These are phyloP conservation scores for Pontederia crassipes DNA, from an alignment of 176 grass and related monocot species.

Conservation along the genomic window DNA sequence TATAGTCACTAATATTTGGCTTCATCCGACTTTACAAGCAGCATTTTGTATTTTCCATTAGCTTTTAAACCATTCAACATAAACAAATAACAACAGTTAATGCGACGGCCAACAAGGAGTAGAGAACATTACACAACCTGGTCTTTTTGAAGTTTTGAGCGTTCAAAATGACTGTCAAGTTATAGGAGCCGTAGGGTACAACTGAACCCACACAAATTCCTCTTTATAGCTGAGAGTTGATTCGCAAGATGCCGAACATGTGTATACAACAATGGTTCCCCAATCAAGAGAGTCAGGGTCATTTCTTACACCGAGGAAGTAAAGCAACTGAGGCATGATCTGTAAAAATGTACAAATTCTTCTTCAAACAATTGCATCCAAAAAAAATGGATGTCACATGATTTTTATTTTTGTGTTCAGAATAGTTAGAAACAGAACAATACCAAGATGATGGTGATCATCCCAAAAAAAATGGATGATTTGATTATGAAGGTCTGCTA, in stretches of 20 bases:
- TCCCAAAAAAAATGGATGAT: no score
- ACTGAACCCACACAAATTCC: slow-evolving; percentile 82
- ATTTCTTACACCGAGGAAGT: slow-evolving; percentile 73
- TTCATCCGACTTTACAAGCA: no score
- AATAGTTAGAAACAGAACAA: no score
- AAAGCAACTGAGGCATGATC: slow-evolving; percentile 92
- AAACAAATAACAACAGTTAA: no score
- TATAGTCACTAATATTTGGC: no score
- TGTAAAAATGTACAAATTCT: slow-evolving; percentile 27
- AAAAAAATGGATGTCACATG: no score
- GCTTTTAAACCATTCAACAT: no score
- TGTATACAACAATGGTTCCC: slow-evolving; percentile 68
- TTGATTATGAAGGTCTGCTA: no score
- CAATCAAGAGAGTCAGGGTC: slow-evolving; percentile 82
- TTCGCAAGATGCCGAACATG: slow-evolving; percentile 65
- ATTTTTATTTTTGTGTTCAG: no score
- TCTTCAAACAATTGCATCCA: not conserved
- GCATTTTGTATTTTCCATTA: no score
- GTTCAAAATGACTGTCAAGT: not conserved
- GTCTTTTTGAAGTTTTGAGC: not conserved
- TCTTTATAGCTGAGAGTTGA: slow-evolving; percentile 61
- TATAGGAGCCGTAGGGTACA: slow-evolving; percentile 41
- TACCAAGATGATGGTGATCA: no score
- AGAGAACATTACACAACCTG: not conserved
- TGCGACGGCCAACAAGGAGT: no score